Evolutionary conservation across 2,329 filamentous ascomycete genomes (phyloP).

Genomic region (Helotiales sp.): DNA sequence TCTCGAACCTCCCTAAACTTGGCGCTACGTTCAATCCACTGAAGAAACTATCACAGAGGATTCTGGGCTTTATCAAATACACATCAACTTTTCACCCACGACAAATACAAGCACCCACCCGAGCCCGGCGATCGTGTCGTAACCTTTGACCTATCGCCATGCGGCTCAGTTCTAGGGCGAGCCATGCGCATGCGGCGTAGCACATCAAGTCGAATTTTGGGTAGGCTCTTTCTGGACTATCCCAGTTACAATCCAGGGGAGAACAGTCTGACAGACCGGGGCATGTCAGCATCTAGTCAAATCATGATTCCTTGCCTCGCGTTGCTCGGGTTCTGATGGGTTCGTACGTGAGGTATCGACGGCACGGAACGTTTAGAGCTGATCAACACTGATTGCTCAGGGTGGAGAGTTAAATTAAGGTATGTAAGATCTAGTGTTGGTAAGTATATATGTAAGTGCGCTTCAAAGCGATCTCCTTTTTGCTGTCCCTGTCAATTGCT

Average conservation of each 20-base stretch:
- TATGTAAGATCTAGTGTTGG: neutral
- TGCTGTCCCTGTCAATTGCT: neutral
- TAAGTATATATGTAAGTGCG: neutral
- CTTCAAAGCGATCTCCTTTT: neutral
- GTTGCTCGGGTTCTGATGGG: neutral
- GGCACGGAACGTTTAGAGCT: neutral
- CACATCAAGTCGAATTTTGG: no score
- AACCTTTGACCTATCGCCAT: no score
- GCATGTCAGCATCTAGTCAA: no score
- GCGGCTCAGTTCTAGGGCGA: no score
- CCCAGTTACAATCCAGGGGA: neutral
- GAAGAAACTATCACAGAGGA: no score
- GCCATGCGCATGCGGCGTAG: neutral
- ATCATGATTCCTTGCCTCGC: neutral
- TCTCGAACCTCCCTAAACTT: no score
- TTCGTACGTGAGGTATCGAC: neutral
- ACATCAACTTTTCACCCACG: no score
- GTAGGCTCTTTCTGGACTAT: neutral
- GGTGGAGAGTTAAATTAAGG: neutral
- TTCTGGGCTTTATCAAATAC: no score
- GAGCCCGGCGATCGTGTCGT: no score
- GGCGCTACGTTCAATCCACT: no score
- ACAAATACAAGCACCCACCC: no score
- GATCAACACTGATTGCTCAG: neutral
- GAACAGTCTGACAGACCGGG: no score